Evolutionary conservation across 306 rosid genomes (phyloP).

Genomic region (Cicer cuneatum): DNA sequence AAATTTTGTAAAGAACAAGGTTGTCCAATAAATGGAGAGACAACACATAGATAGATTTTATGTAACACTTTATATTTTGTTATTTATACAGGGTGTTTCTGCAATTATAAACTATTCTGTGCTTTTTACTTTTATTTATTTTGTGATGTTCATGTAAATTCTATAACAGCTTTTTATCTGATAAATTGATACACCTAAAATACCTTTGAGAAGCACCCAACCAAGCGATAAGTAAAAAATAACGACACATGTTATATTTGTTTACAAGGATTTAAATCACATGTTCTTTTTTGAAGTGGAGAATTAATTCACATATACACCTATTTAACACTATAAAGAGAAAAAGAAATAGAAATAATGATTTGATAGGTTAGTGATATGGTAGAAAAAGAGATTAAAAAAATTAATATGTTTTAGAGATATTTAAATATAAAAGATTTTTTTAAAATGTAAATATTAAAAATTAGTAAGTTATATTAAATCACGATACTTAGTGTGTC

Average conservation of each 20-base stretch:
- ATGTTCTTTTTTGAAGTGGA: too few species aligned
- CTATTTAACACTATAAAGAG: too few species aligned
- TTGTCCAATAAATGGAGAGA: slow-evolving; percentile 13
- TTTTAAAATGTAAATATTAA: too few species aligned
- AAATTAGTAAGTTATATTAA: too few species aligned
- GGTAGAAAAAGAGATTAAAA: too few species aligned
- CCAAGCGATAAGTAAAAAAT: neutral
- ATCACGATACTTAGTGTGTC: too few species aligned
- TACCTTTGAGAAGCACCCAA: neutral
- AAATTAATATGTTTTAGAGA: too few species aligned
- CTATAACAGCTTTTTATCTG: neutral
- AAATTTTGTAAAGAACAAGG: neutral
- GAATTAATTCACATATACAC: too few species aligned
- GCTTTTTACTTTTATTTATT: neutral
- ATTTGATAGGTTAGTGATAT: too few species aligned
- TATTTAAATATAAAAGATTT: too few species aligned
- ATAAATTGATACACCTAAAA: neutral
- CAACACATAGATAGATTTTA: slow-evolving; percentile 19
- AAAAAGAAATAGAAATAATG: too few species aligned
- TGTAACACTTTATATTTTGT: slow-evolving; percentile 17
- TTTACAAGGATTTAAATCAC: too few species aligned
- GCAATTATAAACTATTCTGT: neutral
- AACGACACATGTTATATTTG: neutral
- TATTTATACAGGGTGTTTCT: neutral
- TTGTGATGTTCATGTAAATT: slow-evolving; percentile 27